Conservation (phyloP, 148 eudicot species). For the Vaccinium macrocarpon region DNA sequence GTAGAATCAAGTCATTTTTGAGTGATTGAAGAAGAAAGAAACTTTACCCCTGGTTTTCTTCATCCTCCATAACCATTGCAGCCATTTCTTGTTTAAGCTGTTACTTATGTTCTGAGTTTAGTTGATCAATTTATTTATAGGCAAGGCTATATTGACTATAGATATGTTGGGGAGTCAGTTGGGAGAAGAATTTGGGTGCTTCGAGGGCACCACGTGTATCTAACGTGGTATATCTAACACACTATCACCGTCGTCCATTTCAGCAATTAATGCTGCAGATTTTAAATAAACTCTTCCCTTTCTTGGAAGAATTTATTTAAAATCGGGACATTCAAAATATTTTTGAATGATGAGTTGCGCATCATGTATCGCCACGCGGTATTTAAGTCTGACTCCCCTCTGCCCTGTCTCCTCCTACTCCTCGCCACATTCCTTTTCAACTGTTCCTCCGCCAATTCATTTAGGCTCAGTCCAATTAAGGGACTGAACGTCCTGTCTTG, state of each 20-base stretch:
- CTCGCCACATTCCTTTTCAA: background rate
- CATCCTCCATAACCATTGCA: constrained; percentile 19
- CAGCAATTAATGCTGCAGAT: no score
- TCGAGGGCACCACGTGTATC: no score
- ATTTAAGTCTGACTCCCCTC: background rate
- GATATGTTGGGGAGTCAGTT: background rate
- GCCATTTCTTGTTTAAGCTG: background rate
- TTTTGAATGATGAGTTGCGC: no score
- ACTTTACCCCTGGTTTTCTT: constrained; percentile 17
- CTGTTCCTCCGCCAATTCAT: background rate
- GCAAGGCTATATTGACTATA: background rate
- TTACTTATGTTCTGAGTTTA: background rate
- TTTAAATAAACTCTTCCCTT: no score
- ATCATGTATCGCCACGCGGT: no score
- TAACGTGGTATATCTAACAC: no score
- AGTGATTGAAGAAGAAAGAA: background rate
- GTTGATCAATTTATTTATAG: background rate
- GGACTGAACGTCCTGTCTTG: no score
- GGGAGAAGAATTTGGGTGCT: no score
- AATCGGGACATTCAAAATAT: no score
- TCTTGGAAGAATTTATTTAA: no score
- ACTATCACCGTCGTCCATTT: no score
- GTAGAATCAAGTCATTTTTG: no score
- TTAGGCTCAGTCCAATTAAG: background rate
- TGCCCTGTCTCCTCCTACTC: background rate